Evolutionary conservation across 768 basidiomycete genomes (phyloP).

Genomic region (Porpolomopsis calyptriformis): DNA sequence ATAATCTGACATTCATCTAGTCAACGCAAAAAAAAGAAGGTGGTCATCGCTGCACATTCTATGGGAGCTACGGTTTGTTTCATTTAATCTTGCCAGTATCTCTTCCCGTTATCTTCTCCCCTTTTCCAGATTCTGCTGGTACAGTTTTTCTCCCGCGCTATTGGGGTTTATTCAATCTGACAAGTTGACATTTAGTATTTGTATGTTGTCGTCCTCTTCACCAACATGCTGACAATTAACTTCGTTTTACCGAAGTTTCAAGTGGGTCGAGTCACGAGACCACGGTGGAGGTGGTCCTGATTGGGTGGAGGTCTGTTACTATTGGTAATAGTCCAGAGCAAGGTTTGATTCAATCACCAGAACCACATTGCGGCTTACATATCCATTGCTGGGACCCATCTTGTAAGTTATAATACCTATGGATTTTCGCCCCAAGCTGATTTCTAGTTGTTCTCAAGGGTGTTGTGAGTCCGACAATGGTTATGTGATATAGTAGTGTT

Average conservation of each 20-base stretch:
- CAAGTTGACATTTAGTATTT: slow-evolving; percentile 53
- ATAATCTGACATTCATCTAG: slow-evolving; percentile 23
- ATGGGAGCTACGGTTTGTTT: slow-evolving; percentile 69
- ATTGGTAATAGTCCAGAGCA: not conserved
- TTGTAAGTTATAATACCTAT: slow-evolving; percentile 36
- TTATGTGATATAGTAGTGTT: slow-evolving; percentile 4
- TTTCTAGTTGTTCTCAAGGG: too few species aligned
- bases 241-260: slow-evolving; percentile 43
- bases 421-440: not conserved
- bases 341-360: slow-evolving; percentile 24
- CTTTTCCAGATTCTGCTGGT: slow-evolving; percentile 45
- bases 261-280: slow-evolving; percentile 89
- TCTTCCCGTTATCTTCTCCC: not conserved
- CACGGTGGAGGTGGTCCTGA: slow-evolving; percentile 72
- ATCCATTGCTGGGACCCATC: slow-evolving; percentile 76
- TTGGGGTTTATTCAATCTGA: not conserved
- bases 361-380: slow-evolving; percentile 80
- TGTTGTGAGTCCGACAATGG: slow-evolving; percentile 43
- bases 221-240: not conserved
- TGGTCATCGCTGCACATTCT: slow-evolving; percentile 76
- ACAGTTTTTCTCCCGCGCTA: slow-evolving; percentile 14
- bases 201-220: slow-evolving; percentile 35
- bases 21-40: slow-evolving; percentile 60
- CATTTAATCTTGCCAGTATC: slow-evolving; percentile 1
- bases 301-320: slow-evolving; percentile 81